phyloP scores from a whole-genome alignment of 2,329 filamentous ascomycete species.

The Verticillium tricorpus region DNA sequence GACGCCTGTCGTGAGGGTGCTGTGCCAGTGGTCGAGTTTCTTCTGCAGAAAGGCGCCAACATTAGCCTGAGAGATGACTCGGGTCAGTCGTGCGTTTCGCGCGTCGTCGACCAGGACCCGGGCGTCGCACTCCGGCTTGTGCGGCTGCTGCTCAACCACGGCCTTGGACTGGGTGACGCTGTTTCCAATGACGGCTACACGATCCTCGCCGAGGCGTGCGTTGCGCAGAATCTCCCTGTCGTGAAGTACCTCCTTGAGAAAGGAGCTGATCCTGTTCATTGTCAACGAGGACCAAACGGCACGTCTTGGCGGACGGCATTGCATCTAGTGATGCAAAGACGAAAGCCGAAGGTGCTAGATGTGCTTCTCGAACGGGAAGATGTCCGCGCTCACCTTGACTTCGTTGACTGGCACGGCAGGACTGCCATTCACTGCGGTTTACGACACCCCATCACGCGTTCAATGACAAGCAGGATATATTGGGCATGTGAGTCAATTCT shows the following conservation, averaged over 20 bases:
- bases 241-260: constrained; percentile 16
- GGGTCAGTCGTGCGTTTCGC: constrained; percentile 10
- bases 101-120: constrained; percentile 5
- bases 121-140: constrained; percentile 8
- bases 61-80: constrained; percentile 1
- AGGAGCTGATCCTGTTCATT: constrained; percentile 16
- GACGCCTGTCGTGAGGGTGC: constrained; percentile 11
- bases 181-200: constrained; percentile 11
- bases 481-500: constrained; percentile 9
- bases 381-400: constrained; percentile 11
- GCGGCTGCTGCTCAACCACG: constrained; percentile 12
- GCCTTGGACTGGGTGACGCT: constrained; percentile 14
- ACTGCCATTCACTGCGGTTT: constrained; percentile 8
- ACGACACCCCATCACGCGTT: not conserved
- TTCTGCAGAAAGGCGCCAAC: constrained; percentile 16
- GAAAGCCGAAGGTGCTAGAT: constrained; percentile 7
- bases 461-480: constrained; percentile 6
- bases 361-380: constrained; percentile 12
- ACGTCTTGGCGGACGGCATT: constrained; percentile 14
- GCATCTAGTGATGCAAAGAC: constrained; percentile 2
- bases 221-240: constrained; percentile 6
- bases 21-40: constrained; percentile 8
- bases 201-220: constrained; percentile 13
- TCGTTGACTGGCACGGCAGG: constrained; percentile 11
- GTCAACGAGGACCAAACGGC: constrained; percentile 4